Base-by-base conservation (phyloP, 1,284 basidiomycete genomes). In the Neonothopanus nambi region DNA sequence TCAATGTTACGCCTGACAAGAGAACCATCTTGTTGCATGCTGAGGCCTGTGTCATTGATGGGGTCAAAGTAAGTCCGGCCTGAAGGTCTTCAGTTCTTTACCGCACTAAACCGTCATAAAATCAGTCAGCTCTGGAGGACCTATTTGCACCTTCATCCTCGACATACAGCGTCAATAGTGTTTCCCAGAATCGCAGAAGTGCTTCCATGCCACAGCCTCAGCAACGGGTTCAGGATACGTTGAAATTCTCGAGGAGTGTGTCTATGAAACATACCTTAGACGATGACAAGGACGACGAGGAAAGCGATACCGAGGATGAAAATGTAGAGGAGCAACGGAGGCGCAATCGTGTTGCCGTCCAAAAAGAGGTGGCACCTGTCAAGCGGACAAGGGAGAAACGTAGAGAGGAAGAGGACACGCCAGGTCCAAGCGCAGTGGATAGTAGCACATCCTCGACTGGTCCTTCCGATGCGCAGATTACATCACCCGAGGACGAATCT, bases 1-100 rank as follows among this genome's bases (percentile, higher is more conserved):
- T 99, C 66, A 99, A 99, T 63, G 91, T 99, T 57, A 94, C 88
- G 60, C 96, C 97, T 0, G 97, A 99, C 72, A 99, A 99, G 67
- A 82, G 97, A 5, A 97, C 93, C 0, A 90, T 99, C 35, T 87
- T 98, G 51, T 68, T 99, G 9, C 95, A 98, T 65, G 88, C 88
- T 66, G 97, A 99, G 67, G 78, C 78, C 4, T 89, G 89, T 55
- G 71, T 99, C 5, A 78, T 98, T 1, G 76, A 85, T 20, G 82
- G 85, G 0, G 75, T 98, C 35, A 93, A 89, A 74, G 93, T 93
- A 55, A 35, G 73, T 62, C 20, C 9, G 42, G 24, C 3, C 20
- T 54, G 37, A 18, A 12, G 3, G 28, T 46, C 3, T 17, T 48
- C 18, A 28, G 5, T 11, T 33, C 17, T 8, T 38, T 42, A 11